Evolutionary conservation across 108 stramenopile species (phyloP), one percentile per base, ranked within the genome.

Genomic region (Aurantiochytrium sp.): DNA sequence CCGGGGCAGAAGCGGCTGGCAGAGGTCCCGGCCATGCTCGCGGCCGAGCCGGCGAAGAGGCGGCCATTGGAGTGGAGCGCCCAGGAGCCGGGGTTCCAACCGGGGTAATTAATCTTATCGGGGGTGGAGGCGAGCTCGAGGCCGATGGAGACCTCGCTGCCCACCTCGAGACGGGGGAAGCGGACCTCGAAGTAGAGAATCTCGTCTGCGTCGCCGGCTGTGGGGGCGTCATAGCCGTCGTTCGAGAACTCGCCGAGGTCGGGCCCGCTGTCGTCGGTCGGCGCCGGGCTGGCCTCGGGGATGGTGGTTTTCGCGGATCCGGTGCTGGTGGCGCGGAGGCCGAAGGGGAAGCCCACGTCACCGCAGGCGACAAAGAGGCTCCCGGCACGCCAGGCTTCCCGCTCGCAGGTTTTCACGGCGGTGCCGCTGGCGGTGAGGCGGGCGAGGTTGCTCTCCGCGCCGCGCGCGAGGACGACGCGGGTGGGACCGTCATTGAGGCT

Each of bases 51-150:
- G 45, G 42, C 39, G 32, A 48, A 48, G 45, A 81, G 45, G 17
- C 45, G 42, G 3, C 73, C 73, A 17, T 5, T 27, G 73, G 42
- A 48, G 24, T 81, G 73, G 10, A 81, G 24, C 6, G 42, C 73
- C 42, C 39, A 81, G 21, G 73, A 81, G 27, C 73, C 73, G 24
- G 39, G 73, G 12, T 81, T 81, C 73, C 73, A 81, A 12, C 73
- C 73, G 15, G 73, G 73, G 39, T 81, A 81, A 81, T 48, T 81
- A 81, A 48, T 48, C 12, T 81, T 81, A 24, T 81, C 73, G n/a
- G 73, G 73, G 39, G 45, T 48, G 17, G 19, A 22, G 45, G 73
- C 73, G 27, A 81, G 73, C 45, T 48, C 73, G n/a, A 81, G 39
- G 42, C 39, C 73, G 27, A 81, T 48, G 73, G 59, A 8, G 34